Evolutionary conservation across 148 eudicot species (phyloP).

Genomic region (Chenopodium berlandieri): DNA sequence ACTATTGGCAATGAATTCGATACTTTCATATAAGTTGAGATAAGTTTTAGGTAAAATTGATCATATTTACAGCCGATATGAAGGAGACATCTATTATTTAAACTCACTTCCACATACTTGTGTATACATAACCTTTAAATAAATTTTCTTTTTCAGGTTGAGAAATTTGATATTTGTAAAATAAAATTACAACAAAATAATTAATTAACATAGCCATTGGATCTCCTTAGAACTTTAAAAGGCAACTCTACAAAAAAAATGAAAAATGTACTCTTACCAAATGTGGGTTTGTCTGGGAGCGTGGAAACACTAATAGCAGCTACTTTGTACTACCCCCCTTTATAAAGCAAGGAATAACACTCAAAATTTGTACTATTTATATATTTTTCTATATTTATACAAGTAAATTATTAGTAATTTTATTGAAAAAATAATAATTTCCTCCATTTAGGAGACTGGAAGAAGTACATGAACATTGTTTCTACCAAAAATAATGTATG

Average conservation of each 20-base stretch:
- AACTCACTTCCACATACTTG: too few relatives aligned
- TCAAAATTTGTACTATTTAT: neutral
- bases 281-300: slow-evolving; percentile 24
- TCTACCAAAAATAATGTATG: slow-evolving; percentile 5
- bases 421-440: neutral
- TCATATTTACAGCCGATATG: too few relatives aligned
- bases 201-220: neutral
- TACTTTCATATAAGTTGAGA: too few relatives aligned
- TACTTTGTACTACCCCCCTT: neutral
- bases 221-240: neutral
- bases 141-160: too few relatives aligned
- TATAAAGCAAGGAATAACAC: neutral
- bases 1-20: too few relatives aligned
- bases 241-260: slow-evolving; percentile 1
- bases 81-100: too few relatives aligned
- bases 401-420: neutral
- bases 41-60: too few relatives aligned
- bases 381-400: neutral
- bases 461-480: slow-evolving; percentile 16
- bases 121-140: too few relatives aligned
- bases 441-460: slow-evolving; percentile 17
- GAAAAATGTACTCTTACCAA: neutral
- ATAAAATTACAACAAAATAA: too few relatives aligned
- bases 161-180: too few relatives aligned
- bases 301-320: slow-evolving; percentile 17